A percentile compares a stretch with the other conserved stretches of the same genome.
Conservation (phyloP, 805 yeast genomes). For the Candida yuanshanica region DNA sequence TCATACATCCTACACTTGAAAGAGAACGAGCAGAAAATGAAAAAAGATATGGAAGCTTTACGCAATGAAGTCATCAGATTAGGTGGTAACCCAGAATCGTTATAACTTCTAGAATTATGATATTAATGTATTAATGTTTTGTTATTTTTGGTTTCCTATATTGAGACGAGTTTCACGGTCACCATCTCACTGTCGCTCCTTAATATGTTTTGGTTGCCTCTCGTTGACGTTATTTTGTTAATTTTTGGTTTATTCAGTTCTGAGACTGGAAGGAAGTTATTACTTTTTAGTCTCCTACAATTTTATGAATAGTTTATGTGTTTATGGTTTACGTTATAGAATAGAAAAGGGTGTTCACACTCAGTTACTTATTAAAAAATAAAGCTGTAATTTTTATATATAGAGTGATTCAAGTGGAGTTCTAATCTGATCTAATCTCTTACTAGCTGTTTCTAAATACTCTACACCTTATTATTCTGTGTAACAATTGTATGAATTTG, state of each 20-base stretch:
- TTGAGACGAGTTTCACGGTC: too few relatives aligned
- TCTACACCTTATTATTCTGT: too few relatives aligned
- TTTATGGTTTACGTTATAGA: slow-evolving; percentile 10
- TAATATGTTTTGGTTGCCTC: too few relatives aligned
- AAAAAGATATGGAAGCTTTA: slow-evolving; percentile 26
- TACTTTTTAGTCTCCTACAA: too few relatives aligned
- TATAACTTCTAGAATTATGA: neutral
- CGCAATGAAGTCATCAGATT: slow-evolving; percentile 22
- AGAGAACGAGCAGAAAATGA: slow-evolving; percentile 37
- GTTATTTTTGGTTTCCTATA: neutral
- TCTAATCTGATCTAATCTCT: too few relatives aligned
- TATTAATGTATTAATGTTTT: neutral
- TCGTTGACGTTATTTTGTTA: too few relatives aligned
- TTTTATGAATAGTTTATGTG: slow-evolving; percentile 2
- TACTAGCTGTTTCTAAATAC: too few relatives aligned
- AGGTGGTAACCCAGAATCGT: slow-evolving; percentile 13
- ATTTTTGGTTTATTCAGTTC: neutral
- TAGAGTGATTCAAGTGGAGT: too few relatives aligned
- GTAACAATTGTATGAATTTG: too few relatives aligned
- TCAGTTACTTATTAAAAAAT: neutral
- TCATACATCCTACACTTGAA: slow-evolving; percentile 52
- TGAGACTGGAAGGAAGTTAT: neutral
- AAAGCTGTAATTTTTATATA: neutral
- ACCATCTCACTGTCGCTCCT: too few relatives aligned
- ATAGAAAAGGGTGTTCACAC: neutral